These are phyloP conservation scores for Penicillium dipodomyicola DNA, from an alignment of 495 filamentous ascomycete species.

Conservation along the genomic window DNA sequence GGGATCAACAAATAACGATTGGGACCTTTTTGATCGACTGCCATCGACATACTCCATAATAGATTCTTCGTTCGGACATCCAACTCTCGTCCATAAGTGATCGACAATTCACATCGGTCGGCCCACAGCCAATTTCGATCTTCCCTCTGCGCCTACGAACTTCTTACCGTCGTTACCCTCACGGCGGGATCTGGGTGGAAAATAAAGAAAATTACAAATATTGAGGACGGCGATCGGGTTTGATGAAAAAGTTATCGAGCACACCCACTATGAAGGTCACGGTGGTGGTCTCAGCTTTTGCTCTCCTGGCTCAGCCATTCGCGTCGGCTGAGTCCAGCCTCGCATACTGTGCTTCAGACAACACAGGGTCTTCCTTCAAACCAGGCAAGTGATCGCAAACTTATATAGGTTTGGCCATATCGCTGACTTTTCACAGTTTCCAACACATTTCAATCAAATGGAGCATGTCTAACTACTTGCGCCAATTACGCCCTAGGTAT, in stretches of 20 bases:
- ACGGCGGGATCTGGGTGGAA: not conserved
- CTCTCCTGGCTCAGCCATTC: conserved; percentile 20
- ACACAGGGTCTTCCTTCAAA: conserved; percentile 42
- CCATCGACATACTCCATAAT: not conserved
- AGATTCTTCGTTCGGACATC: not conserved
- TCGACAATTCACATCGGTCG: conserved; percentile 24
- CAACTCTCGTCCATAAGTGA: conserved; percentile 10
- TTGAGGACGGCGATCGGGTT: not conserved
- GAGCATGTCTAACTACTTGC: conserved; percentile 58
- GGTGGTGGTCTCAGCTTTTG: conserved; percentile 14
- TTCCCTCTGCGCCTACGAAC: not conserved
- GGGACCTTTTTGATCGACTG: not conserved
- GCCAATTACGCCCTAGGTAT: conserved; percentile 64
- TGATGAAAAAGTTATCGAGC: not conserved
- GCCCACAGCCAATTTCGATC: conserved; percentile 10
- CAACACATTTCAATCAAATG: conserved; percentile 63
- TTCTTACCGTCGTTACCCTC: not conserved
- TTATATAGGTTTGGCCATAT: conserved; percentile 3
- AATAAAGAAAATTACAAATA: not conserved
- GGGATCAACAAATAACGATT: conserved; percentile 13
- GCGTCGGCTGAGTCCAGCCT: conserved; percentile 24
- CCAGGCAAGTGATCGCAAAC: conserved; percentile 27
- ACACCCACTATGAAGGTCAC: conserved; percentile 20
- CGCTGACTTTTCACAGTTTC: conserved; percentile 39
- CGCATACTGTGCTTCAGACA: conserved; percentile 45